Conservation (phyloP, 2,329 filamentous ascomycete species). For the Davidsoniella australis region DNA sequence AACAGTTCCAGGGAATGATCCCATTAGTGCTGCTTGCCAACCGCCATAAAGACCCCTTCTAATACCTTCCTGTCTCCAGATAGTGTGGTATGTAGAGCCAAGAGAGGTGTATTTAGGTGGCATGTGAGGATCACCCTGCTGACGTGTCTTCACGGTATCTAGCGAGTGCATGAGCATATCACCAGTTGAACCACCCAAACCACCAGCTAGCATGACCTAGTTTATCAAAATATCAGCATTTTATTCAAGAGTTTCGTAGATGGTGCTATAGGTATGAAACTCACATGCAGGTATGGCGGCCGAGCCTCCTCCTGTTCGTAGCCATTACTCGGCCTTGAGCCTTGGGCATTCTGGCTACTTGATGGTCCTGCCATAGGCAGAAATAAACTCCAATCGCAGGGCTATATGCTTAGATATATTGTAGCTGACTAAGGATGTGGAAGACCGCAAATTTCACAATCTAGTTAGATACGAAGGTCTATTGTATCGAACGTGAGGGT, state of each 20-base stretch:
- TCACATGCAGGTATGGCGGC: constrained; percentile 28
- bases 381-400: neutral
- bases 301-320: constrained; percentile 25
- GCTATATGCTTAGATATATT: no score
- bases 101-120: constrained; percentile 87
- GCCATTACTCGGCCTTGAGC: constrained; percentile 12
- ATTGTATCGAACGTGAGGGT: no score
- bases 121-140: constrained; percentile 87
- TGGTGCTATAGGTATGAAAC: constrained; percentile 13
- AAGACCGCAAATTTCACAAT: no score
- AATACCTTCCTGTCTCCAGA: constrained; percentile 81
- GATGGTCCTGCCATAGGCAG: constrained; percentile 4
- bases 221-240: neutral
- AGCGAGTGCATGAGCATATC: constrained; percentile 98
- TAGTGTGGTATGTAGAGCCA: constrained; percentile 79
- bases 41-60: constrained; percentile 77
- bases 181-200: constrained; percentile 78
- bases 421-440: no score
- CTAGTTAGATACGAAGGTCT: no score
- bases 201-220: constrained; percentile 88
- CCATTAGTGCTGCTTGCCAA: constrained; percentile 77
- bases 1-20: constrained; percentile 84
- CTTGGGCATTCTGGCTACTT: constrained; percentile 6
- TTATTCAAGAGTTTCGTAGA: neutral
- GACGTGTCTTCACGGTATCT: constrained; percentile 94